phyloP scores from a whole-genome alignment of 1,139 yeast genomes.

The Pneumocystis canis region DNA sequence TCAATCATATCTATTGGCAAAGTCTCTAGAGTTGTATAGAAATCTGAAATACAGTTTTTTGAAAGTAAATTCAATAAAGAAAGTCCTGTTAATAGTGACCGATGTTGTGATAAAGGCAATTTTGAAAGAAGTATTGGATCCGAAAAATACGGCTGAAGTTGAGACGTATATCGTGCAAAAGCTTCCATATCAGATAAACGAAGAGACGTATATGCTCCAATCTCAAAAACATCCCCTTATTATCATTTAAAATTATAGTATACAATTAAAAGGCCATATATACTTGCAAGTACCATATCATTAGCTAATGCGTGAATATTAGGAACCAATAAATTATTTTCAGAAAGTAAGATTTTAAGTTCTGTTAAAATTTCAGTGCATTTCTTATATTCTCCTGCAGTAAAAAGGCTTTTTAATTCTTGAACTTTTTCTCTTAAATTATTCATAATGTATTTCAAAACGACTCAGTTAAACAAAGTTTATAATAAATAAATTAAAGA shows the following conservation, averaged over 20 bases:
- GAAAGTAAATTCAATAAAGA: slow-evolving; percentile 63
- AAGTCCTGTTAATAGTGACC: slow-evolving; percentile 40
- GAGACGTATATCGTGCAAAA: background rate
- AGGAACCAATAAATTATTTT: background rate
- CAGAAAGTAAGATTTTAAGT: background rate
- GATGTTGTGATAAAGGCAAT: slow-evolving; percentile 1
- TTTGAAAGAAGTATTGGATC: slow-evolving; percentile 3
- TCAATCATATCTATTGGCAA: slow-evolving; percentile 46
- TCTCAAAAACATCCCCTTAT: background rate
- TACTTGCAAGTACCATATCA: background rate
- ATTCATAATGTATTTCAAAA: background rate
- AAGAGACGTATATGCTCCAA: background rate
- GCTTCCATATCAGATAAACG: background rate
- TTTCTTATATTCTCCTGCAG: background rate
- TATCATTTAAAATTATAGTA: background rate
- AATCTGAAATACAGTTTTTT: slow-evolving; percentile 70
- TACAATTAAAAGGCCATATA: background rate
- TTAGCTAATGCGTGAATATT: background rate
- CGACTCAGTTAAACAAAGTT: background rate
- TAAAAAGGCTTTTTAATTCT: background rate
- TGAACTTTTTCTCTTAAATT: background rate
- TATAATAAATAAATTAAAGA: background rate
- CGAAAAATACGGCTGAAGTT: background rate
- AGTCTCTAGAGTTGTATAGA: slow-evolving; percentile 77
- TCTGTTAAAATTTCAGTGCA: background rate